Evolutionary conservation across 768 basidiomycete genomes (phyloP).

Genomic region (Boletus reticulatus): DNA sequence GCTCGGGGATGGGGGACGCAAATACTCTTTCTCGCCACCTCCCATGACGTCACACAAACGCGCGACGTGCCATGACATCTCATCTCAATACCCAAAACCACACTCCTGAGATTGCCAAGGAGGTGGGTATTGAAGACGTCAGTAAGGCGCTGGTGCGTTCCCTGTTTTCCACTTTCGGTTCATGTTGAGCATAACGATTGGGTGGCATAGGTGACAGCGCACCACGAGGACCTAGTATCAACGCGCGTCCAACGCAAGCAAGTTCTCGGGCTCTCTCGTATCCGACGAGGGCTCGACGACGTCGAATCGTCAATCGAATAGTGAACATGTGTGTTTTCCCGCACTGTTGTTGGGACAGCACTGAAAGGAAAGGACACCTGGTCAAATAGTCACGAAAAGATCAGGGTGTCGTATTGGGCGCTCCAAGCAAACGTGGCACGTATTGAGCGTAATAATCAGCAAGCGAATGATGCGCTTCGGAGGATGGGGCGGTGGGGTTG

Average conservation of each 20-base stretch:
- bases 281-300: constrained; percentile 68
- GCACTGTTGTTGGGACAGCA: too few relatives aligned
- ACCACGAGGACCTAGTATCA: constrained; percentile 81
- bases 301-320: constrained; percentile 76
- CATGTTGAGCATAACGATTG: not conserved
- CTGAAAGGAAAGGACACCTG: too few relatives aligned
- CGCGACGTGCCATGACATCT: too few relatives aligned
- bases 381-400: constrained; percentile 57
- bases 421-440: constrained; percentile 69
- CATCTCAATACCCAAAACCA: too few relatives aligned
- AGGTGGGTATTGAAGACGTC: constrained; percentile 90
- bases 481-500: constrained; percentile 78
- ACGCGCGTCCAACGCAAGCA: constrained; percentile 73
- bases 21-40: too few relatives aligned
- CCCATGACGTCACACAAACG: too few relatives aligned
- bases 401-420: constrained; percentile 78
- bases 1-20: too few relatives aligned
- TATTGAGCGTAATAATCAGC: constrained; percentile 78
- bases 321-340: constrained; percentile 36
- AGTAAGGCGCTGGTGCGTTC: constrained; percentile 72
- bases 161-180: too few relatives aligned
- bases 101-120: too few relatives aligned
- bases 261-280: constrained; percentile 67
- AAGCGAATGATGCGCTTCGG: constrained; percentile 81
- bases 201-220: constrained; percentile 63